Conservation (phyloP, 1,284 basidiomycete species). For the Cryptococcus sp. region DNA sequence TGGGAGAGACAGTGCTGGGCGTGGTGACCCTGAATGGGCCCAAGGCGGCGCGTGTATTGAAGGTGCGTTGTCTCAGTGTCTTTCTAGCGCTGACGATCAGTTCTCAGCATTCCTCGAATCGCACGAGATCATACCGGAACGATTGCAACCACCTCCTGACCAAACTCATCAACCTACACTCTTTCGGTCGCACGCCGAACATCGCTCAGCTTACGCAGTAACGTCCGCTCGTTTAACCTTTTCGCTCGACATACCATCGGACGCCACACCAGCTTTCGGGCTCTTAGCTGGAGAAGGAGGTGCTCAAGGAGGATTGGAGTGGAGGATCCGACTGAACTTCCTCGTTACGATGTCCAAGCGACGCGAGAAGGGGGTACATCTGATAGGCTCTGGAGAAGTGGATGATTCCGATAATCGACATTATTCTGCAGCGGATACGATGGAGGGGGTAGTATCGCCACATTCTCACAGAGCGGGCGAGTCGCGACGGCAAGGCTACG, state of each 20-base stretch:
- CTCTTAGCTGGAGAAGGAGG: slow-evolving; percentile 55
- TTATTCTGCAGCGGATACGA: slow-evolving; percentile 11
- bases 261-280: slow-evolving; percentile 77
- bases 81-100: slow-evolving; percentile 52
- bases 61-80: slow-evolving; percentile 57
- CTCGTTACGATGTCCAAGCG: slow-evolving; percentile 70
- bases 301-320: slow-evolving; percentile 69
- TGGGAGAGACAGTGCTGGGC: slow-evolving; percentile 85
- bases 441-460: slow-evolving; percentile 8
- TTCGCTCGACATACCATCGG: slow-evolving; percentile 82
- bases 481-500: slow-evolving; percentile 33
- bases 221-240: slow-evolving; percentile 75
- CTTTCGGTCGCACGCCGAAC: slow-evolving; percentile 72
- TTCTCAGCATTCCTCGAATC: slow-evolving; percentile 81
- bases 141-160: slow-evolving; percentile 56
- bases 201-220: slow-evolving; percentile 70
- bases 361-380: slow-evolving; percentile 49
- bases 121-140: slow-evolving; percentile 72
- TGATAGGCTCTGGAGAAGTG: slow-evolving; percentile 16
- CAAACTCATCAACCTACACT: slow-evolving; percentile 31
- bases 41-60: slow-evolving; percentile 63
- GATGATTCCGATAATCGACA: slow-evolving; percentile 24
- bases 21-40: slow-evolving; percentile 79
- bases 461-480: neutral
- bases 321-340: slow-evolving; percentile 79